These are phyloP conservation scores for Pythium folliculosum DNA, from an alignment of 352 stramenopile genomes.

Conservation along the genomic window DNA sequence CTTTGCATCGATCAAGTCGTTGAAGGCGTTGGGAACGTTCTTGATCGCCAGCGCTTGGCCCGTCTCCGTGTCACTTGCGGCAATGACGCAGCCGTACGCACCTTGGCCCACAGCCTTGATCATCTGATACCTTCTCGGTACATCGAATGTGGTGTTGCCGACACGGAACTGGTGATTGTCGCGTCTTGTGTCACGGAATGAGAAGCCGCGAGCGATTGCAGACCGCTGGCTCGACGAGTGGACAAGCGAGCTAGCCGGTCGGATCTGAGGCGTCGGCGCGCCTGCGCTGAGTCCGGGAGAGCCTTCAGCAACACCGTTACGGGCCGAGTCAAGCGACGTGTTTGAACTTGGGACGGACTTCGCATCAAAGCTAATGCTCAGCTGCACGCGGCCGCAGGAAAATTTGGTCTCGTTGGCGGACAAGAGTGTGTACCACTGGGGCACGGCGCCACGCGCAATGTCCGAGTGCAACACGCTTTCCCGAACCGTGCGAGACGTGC, in stretches of 20 bases:
- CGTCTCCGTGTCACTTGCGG: conserved; percentile 83
- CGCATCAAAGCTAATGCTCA: conserved; percentile 85
- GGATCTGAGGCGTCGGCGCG: conserved; percentile 56
- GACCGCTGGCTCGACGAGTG: conserved; percentile 63
- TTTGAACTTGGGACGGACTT: conserved; percentile 26
- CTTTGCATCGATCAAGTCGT: conserved; percentile 87
- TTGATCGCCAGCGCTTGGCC: conserved; percentile 94
- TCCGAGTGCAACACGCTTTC: conserved; percentile 85
- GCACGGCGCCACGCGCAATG: conserved; percentile 79
- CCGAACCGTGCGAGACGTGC: conserved; percentile 75
- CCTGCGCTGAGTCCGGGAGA: conserved; percentile 51
- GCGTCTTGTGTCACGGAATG: conserved; percentile 81
- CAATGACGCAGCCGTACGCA: conserved; percentile 92
- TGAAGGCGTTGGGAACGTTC: conserved; percentile 94
- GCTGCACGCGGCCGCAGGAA: conserved; percentile 80
- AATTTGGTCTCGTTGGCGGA: conserved; percentile 85
- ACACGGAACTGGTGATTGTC: conserved; percentile 89
- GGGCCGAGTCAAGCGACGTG: conserved; percentile 1
- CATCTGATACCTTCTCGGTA: conserved; percentile 86
- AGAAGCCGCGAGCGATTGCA: conserved; percentile 69
- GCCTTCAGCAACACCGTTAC: background rate
- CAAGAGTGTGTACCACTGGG: conserved; percentile 86
- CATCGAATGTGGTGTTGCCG: conserved; percentile 86
- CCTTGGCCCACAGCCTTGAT: conserved; percentile 90
- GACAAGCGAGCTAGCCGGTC: conserved; percentile 35